Evolutionary conservation across 176 grass and related monocot species (phyloP).

Genomic region (Elaeis guineensis): DNA sequence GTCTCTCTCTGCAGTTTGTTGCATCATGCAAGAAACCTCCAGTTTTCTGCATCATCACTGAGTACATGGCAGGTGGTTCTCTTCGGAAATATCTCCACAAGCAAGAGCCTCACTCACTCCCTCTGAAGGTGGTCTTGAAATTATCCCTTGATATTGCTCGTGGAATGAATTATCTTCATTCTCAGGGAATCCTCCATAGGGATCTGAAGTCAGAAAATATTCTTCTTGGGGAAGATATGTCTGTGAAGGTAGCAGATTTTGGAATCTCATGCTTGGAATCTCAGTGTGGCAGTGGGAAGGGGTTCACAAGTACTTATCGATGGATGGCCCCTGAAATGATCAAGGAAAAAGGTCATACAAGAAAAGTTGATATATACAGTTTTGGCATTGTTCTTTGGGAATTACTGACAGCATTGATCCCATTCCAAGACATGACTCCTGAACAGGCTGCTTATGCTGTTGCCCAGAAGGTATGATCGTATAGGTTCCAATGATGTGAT

Average conservation of each 20-base stretch:
- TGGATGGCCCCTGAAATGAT: constrained; percentile 99
- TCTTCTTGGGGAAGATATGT: constrained; percentile 88
- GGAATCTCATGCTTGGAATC: constrained; percentile 96
- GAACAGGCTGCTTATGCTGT: constrained; percentile 97
- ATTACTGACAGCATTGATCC: constrained; percentile 73
- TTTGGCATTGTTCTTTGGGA: constrained; percentile 96
- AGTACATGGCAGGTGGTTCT: constrained; percentile 95
- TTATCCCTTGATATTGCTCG: constrained; percentile 87
- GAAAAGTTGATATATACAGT: constrained; percentile 97
- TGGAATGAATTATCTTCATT: constrained; percentile 93
- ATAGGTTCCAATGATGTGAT: background rate
- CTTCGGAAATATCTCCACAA: constrained; percentile 91
- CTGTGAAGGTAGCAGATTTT: constrained; percentile 92
- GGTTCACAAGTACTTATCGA: constrained; percentile 87
- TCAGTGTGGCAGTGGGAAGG: constrained; percentile 71
- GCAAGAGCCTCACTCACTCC: constrained; percentile 74
- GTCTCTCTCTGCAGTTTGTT: constrained; percentile 52
- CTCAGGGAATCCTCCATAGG: constrained; percentile 86
- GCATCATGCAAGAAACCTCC: constrained; percentile 95
- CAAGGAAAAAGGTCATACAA: constrained; percentile 84
- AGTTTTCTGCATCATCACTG: constrained; percentile 92
- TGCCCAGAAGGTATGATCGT: constrained; percentile 73
- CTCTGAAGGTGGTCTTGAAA: constrained; percentile 61
- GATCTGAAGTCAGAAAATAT: constrained; percentile 98
- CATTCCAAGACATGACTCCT: constrained; percentile 81